Evolutionary conservation across 2,329 filamentous ascomycete species (phyloP).

Genomic region (Aureobasidium sp.): DNA sequence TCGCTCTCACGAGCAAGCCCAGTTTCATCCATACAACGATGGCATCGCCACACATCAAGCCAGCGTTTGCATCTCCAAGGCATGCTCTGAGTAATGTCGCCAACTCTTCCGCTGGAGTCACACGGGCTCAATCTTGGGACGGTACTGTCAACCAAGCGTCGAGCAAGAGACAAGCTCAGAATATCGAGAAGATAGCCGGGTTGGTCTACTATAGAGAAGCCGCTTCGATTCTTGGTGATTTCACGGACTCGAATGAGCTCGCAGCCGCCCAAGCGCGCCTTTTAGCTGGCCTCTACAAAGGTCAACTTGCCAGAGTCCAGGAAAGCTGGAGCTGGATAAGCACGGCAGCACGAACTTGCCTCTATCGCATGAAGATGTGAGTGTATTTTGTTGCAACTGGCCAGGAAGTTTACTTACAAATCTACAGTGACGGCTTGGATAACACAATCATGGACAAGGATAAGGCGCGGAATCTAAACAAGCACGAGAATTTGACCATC

Average conservation of each 20-base stretch:
- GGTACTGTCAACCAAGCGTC: slow-evolving; percentile 17
- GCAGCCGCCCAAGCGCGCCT: slow-evolving; percentile 79
- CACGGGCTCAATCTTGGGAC: slow-evolving; percentile 23
- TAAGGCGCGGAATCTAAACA: slow-evolving; percentile 13
- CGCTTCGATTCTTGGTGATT: slow-evolving; percentile 75
- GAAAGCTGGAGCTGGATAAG: slow-evolving; percentile 69
- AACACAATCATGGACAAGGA: background rate
- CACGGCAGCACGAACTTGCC: slow-evolving; percentile 17
- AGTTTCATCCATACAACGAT: slow-evolving; percentile 17
- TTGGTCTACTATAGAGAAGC: slow-evolving; percentile 84
- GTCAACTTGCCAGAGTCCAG: slow-evolving; percentile 76
- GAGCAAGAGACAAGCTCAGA: slow-evolving; percentile 15
- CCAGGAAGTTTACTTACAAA: background rate
- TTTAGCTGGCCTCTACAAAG: slow-evolving; percentile 79
- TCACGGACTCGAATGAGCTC: slow-evolving; percentile 69
- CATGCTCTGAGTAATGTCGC: slow-evolving; percentile 20
- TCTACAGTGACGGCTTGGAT: background rate
- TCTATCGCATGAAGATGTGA: slow-evolving; percentile 13
- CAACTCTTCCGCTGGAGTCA: background rate
- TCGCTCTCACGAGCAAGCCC: slow-evolving; percentile 9
- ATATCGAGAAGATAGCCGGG: slow-evolving; percentile 75
- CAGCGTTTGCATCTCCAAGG: slow-evolving; percentile 31
- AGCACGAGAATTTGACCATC: slow-evolving; percentile 33
- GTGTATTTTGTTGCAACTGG: background rate
- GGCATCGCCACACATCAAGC: slow-evolving; percentile 21